phyloP scores from a whole-genome alignment of 1,284 basidiomycete species.

The Bondarzewia mesenterica region DNA sequence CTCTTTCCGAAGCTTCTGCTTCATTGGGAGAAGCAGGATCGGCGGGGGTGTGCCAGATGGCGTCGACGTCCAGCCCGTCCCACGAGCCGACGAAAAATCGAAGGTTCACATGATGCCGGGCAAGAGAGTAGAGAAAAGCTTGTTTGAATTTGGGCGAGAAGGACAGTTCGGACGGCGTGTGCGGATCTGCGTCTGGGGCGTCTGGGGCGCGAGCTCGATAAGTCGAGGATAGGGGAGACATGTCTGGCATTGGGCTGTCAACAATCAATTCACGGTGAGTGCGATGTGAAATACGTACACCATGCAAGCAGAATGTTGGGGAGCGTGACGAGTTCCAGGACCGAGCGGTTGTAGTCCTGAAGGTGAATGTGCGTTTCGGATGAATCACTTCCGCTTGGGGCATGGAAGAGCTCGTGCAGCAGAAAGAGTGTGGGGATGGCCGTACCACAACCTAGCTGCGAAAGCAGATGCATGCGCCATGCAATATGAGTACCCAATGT shows the following conservation, averaged over 20 bases:
- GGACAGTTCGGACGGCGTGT: conserved; percentile 43
- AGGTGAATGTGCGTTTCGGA: conserved; percentile 61
- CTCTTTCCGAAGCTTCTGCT: conserved; percentile 7
- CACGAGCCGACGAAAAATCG: conserved; percentile 83
- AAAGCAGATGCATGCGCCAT: not conserved
- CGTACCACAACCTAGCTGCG: conserved; percentile 88
- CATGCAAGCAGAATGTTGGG: conserved; percentile 86
- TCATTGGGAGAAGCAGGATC: not conserved
- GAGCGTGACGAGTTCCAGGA: conserved; percentile 77
- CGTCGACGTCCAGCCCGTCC: conserved; percentile 40
- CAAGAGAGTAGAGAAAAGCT: conserved; percentile 58
- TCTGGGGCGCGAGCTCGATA: conserved; percentile 23
- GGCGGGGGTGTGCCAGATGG: conserved; percentile 5
- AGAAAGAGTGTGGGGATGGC: conserved; percentile 77
- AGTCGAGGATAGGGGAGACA: conserved; percentile 39
- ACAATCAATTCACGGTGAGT: not conserved
- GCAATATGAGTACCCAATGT: too few relatives aligned
- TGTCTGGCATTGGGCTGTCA: conserved; percentile 23
- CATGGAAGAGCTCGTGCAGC: conserved; percentile 53
- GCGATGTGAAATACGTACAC: conserved; percentile 45
- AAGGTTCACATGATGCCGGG: conserved; percentile 46
- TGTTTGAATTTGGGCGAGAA: conserved; percentile 55
- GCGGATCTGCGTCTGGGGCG: conserved; percentile 13
- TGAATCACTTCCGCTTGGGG: conserved; percentile 9
- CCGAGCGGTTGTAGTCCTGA: conserved; percentile 90